These are phyloP conservation scores for Lachnellula subtilissima DNA, from an alignment of 2,329 filamentous ascomycete genomes.

Conservation along the genomic window DNA sequence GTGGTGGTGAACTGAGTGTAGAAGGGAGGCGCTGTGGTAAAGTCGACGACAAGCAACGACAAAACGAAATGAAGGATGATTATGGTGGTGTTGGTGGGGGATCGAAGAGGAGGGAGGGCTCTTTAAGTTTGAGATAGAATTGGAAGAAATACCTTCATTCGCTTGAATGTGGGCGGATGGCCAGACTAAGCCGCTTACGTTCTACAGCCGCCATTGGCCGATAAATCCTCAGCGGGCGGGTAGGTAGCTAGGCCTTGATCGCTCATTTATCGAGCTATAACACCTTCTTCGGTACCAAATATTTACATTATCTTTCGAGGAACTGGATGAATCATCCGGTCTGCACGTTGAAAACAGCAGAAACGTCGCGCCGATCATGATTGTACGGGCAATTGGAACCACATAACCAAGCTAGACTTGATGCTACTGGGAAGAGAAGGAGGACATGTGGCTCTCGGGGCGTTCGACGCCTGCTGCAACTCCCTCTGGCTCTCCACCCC, in stretches of 20 bases:
- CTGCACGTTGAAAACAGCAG: not conserved
- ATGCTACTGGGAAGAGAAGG: constrained; percentile 6
- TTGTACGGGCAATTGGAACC: constrained; percentile 1
- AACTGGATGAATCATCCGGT: not conserved
- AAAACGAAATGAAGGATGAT: constrained; percentile 17
- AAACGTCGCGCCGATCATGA: constrained; percentile 1
- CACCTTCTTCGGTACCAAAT: not conserved
- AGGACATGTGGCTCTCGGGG: constrained; percentile 75
- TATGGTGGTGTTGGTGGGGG: constrained; percentile 8
- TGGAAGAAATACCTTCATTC: constrained; percentile 8
- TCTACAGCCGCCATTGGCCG: not conserved
- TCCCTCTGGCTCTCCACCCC: constrained; percentile 50
- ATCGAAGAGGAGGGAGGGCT: no score
- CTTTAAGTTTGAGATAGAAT: constrained; percentile 2
- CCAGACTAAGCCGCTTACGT: not conserved
- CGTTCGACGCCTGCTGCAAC: constrained; percentile 49
- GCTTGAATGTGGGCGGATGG: not conserved
- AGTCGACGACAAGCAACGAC: constrained; percentile 22
- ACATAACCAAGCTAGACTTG: not conserved
- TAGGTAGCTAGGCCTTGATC: not conserved
- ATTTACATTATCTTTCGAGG: no score
- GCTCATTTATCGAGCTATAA: not conserved
- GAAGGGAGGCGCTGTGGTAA: constrained; percentile 10
- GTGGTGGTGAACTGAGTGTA: constrained; percentile 20
- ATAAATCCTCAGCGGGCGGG: not conserved